These are phyloP conservation scores for Phytophthora hibernalis DNA, from an alignment of 352 stramenopile genomes.

Conservation along the genomic window DNA sequence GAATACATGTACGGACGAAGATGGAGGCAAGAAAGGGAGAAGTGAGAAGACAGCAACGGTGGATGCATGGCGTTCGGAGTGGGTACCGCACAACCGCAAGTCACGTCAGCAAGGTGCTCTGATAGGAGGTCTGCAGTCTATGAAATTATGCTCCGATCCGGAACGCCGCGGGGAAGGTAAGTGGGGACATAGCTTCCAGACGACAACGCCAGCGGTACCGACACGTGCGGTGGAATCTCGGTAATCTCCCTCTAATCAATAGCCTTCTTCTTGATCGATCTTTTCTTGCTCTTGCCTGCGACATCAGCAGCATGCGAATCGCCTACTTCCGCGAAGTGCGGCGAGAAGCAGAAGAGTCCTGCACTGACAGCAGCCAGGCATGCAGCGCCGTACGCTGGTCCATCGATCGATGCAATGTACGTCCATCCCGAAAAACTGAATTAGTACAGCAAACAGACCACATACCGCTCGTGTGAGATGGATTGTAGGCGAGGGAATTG, in stretches of 20 bases:
- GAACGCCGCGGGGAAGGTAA: constrained; percentile 64
- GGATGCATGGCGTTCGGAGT: constrained; percentile 50
- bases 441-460: too few species aligned
- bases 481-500: not conserved
- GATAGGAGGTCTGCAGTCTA: constrained; percentile 65
- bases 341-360: constrained; percentile 71
- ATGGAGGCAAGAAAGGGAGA: not conserved
- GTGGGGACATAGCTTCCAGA: constrained; percentile 53
- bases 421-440: constrained; percentile 84
- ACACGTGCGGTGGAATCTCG: constrained; percentile 27
- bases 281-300: constrained; percentile 23
- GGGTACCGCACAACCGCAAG: constrained; percentile 55
- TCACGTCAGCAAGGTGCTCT: constrained; percentile 42
- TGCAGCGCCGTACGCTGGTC: constrained; percentile 70
- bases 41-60: not conserved
- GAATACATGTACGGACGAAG: constrained; percentile 13
- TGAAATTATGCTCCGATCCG: constrained; percentile 65
- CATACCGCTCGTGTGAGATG: too few species aligned
- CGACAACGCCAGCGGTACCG: constrained; percentile 44
- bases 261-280: constrained; percentile 37
- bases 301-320: constrained; percentile 28
- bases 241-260: constrained; percentile 38
- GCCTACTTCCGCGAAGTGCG: constrained; percentile 56
- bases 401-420: constrained; percentile 75
- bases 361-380: constrained; percentile 66